phyloP scores from a whole-genome alignment of 148 eudicot genomes.

The Chenopodium album region DNA sequence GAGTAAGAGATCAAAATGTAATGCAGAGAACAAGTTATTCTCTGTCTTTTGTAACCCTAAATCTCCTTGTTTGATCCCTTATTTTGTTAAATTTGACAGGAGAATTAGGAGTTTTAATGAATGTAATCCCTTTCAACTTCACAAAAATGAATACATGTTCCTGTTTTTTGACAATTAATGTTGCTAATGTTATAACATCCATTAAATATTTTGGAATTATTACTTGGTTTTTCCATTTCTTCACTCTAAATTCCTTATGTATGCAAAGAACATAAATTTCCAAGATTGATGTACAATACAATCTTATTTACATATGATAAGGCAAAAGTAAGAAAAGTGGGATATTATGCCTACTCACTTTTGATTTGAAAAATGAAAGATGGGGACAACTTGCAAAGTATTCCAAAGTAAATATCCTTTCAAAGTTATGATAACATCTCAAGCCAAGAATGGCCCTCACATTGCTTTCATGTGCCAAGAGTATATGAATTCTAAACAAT shows the following conservation, averaged over 20 bases:
- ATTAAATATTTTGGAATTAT: neutral
- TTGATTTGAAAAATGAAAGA: conserved; percentile 8
- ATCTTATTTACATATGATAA: conserved; percentile 6
- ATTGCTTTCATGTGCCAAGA: conserved; percentile 12
- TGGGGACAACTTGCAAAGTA: neutral
- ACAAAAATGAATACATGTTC: neutral
- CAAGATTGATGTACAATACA: conserved; percentile 8
- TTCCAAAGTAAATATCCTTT: conserved; percentile 1
- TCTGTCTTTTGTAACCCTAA: neutral
- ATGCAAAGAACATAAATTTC: neutral
- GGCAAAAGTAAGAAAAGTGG: neutral
- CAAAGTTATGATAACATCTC: neutral
- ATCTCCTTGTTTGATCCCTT: conserved; percentile 16
- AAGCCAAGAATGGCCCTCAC: neutral
- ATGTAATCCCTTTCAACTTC: conserved; percentile 9
- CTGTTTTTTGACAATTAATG: neutral
- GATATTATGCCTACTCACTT: neutral
- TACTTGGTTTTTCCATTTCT: neutral
- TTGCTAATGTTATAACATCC: neutral
- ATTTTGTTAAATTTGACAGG: neutral
- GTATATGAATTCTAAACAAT: neutral
- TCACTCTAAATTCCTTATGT: neutral
- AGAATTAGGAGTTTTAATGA: neutral
- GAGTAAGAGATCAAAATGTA: neutral
- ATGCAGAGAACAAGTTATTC: conserved; percentile 1